A percentile compares a stretch with the other conserved stretches of the same genome.
These are phyloP conservation scores for Isochrysis galbana DNA, from an alignment of 78 protist genomes.

Conservation along the genomic window DNA sequence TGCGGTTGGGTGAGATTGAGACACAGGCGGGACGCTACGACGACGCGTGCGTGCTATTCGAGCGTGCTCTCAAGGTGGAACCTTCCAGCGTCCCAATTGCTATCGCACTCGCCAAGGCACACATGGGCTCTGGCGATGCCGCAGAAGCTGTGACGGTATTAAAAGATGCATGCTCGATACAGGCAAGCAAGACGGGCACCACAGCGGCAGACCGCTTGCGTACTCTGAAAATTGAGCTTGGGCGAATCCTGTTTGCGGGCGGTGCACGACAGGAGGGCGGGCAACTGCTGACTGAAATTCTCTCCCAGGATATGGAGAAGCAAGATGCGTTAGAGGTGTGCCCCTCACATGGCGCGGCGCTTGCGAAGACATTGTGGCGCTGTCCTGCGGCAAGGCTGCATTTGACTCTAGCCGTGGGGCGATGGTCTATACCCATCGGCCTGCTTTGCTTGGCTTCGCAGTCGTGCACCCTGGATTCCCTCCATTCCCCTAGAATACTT, in stretches of 20 bases:
- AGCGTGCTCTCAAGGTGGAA: background rate
- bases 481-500: too few relatives aligned
- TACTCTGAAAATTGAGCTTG: background rate
- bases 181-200: background rate
- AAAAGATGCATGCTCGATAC: background rate
- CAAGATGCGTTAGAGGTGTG: too few relatives aligned
- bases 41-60: background rate
- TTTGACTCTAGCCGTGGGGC: too few relatives aligned
- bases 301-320: background rate
- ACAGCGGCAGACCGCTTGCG: background rate
- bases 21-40: background rate
- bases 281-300: background rate
- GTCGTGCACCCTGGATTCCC: too few relatives aligned
- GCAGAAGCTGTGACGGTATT: background rate
- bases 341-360: background rate
- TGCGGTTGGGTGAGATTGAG: slow-evolving; percentile 5
- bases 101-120: background rate
- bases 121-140: background rate
- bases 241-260: background rate
- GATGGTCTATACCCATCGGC: too few relatives aligned
- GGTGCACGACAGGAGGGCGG: background rate
- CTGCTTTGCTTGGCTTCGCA: too few relatives aligned
- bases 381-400: too few relatives aligned
- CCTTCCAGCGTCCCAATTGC: background rate
- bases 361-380: too few relatives aligned